Base-by-base conservation (phyloP, 257 asterid species). In the Oldenlandia corymbosa region DNA sequence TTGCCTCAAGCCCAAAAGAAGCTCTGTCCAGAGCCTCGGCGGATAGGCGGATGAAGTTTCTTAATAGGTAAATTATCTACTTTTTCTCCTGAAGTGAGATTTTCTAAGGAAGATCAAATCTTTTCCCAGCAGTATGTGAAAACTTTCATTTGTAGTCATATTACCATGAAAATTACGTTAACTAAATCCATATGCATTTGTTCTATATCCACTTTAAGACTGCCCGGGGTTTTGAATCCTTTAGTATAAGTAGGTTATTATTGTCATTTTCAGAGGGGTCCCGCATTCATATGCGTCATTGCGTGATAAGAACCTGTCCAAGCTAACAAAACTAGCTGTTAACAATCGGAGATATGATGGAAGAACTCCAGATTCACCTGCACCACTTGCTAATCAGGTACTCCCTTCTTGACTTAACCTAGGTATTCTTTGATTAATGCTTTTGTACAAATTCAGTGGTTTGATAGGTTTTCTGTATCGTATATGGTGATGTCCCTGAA, bases 1-100 rank as follows among this genome's bases (percentile, higher is more conserved):
- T 81, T 71, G 93, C 66, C 78, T 80, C 90, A 49, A 92, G 99
- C 80, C 97, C 99, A 52, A 90, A 90, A 87, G 99, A 93, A 85
- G 99, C 99, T 65, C 72, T 92, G 46, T 87, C 95, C 60, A 84
- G 93, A 69, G 99, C 99, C 76, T 93, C 99, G 12, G 76, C 95
- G 50, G 97, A 93, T 71, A 84, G 99, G 80, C 81, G 99, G 85
- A 71, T 66, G 55, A 87, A 93, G 78, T 90, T 90, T 72, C 90
- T 93, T 66, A 93, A 84, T 71, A 90, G 96, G 99, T 79, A 73
- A n/a, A 45, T 17, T 10, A 56, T 17, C 61, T 56, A 14, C 20
- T 62, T 60, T 14, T 34, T 34, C 9, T 34, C 39, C 39, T 34
- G 39, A 34, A 34, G 9, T 34, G n/a, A n/a, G n/a, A n/a, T n/a